Evolutionary conservation across 495 filamentous ascomycete genomes (phyloP), one percentile per base, ranked within the genome.

Genomic region (Lepidopterella palustris): DNA sequence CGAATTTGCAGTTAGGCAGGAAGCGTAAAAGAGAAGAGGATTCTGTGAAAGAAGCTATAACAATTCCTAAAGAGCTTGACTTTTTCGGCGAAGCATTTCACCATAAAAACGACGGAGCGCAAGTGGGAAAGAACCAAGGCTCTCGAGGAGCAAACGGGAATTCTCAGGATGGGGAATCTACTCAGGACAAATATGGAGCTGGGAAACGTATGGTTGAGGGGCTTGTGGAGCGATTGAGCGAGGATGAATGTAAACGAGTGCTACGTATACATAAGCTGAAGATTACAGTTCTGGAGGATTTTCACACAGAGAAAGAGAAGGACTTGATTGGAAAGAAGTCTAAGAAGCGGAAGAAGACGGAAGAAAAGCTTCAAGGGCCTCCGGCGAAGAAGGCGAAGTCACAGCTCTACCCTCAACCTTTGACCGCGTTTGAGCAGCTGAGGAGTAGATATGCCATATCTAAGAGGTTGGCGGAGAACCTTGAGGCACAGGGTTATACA

Each of bases 231-330:
- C n/a, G 1, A 31, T 72, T 81, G 11, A 78, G 77, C 57, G 80
- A 86, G 64, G 85, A 86, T 53, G 84, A 92, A 59, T 83, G 88
- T 51, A 82, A 84, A 56, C 82, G 83, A 53, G 77, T 91, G n/a
- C 70, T 97, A 49, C 85, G 84, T 58, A 81, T 82, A 31, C 90
- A 98, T 71, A 88, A 92, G 65, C 77, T 97, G 61, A 97, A 97
- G 71, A 82, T 96, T 24, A 89, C 86, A 0, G 74, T 89, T 27
- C 75, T 95, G 57, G 72, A 74, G 55, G 75, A 58, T 20, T 60
- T 59, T 11, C 1, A 26, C 29, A 24, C 9, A n/a, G 31, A 39
- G 47, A 32, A 54, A 53, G 45, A 40, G 13, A 35, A 52, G 47
- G 47, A 25, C 24, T 25, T 15, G 6, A 47, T 51, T 29, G 26